Percentiles rank a stretch among this genome's conserved stretches.
phyloP scores from a whole-genome alignment of 768 basidiomycete genomes.

The Boletus rubropictus region DNA sequence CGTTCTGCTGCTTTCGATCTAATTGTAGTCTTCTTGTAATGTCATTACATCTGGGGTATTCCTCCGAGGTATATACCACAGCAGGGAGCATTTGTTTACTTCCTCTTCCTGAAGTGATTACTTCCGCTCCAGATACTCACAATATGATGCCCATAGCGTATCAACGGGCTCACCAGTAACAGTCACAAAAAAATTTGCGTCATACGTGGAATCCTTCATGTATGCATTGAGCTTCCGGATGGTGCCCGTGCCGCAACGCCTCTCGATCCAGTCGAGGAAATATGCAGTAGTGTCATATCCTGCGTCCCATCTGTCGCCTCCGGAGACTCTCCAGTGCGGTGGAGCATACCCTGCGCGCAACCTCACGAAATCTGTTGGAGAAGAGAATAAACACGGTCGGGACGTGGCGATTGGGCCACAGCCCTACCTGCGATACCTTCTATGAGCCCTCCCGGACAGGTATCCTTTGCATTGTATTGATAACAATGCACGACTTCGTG shows the following conservation, averaged over 20 bases:
- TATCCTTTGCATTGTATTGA: constrained; percentile 58
- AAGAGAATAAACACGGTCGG: background rate
- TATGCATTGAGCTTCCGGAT: constrained; percentile 53
- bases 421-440: constrained; percentile 72
- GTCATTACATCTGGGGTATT: constrained; percentile 9
- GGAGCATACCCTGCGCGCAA: constrained; percentile 52
- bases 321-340: constrained; percentile 60
- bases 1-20: constrained; percentile 18
- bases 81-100: background rate
- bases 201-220: constrained; percentile 46
- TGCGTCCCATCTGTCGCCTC: constrained; percentile 58
- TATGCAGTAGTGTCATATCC: constrained; percentile 72
- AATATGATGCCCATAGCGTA: constrained; percentile 57
- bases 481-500: constrained; percentile 80
- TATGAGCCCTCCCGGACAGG: constrained; percentile 64
- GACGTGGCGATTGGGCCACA: background rate
- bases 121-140: constrained; percentile 31
- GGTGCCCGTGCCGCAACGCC: constrained; percentile 45
- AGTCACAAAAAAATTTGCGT: constrained; percentile 46
- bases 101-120: background rate
- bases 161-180: constrained; percentile 48
- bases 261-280: constrained; percentile 67
- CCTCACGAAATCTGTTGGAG: constrained; percentile 61
- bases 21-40: constrained; percentile 19
- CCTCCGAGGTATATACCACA: background rate